Evolutionary conservation across 805 yeast species (phyloP).

Genomic region (Kazachstania martiniae): DNA sequence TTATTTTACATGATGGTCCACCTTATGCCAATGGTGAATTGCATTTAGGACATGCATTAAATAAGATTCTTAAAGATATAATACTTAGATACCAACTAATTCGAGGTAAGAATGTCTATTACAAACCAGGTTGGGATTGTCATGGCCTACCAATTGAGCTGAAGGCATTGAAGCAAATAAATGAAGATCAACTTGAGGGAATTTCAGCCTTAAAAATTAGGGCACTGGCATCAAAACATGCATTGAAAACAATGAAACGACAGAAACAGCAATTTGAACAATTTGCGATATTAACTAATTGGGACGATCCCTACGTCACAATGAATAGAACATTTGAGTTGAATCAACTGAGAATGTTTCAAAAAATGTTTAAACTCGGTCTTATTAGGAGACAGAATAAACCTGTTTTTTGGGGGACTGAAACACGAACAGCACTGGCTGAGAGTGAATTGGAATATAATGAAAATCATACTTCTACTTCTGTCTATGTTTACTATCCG

Average conservation of each 20-base stretch:
- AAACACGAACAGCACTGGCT: conserved; percentile 86
- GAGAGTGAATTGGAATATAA: conserved; percentile 93
- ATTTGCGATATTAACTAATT: conserved; percentile 78
- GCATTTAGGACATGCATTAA: conserved; percentile 87
- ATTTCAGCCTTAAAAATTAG: conserved; percentile 43
- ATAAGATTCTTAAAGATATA: conserved; percentile 82
- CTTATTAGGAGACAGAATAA: conserved; percentile 75
- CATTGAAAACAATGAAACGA: conserved; percentile 47
- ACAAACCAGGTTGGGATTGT: conserved; percentile 97
- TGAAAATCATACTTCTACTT: conserved; percentile 52
- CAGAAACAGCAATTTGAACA: conserved; percentile 57
- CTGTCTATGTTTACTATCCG: conserved; percentile 64
- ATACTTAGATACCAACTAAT: conserved; percentile 61
- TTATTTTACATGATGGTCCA: conserved; percentile 90
- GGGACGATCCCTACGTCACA: conserved; percentile 64
- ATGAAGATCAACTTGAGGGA: conserved; percentile 25
- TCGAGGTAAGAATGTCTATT: conserved; percentile 51
- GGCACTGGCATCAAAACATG: conserved; percentile 56
- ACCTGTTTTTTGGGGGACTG: conserved; percentile 97
- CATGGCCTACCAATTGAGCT: conserved; percentile 96
- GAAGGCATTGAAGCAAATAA: conserved; percentile 53
- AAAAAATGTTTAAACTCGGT: conserved; percentile 49
- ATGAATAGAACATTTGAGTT: conserved; percentile 61
- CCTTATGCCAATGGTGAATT: conserved; percentile 96
- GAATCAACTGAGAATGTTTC: conserved; percentile 63